These are phyloP conservation scores for Corrigiola litoralis DNA, from an alignment of 179 eudicot genomes.

Conservation along the genomic window DNA sequence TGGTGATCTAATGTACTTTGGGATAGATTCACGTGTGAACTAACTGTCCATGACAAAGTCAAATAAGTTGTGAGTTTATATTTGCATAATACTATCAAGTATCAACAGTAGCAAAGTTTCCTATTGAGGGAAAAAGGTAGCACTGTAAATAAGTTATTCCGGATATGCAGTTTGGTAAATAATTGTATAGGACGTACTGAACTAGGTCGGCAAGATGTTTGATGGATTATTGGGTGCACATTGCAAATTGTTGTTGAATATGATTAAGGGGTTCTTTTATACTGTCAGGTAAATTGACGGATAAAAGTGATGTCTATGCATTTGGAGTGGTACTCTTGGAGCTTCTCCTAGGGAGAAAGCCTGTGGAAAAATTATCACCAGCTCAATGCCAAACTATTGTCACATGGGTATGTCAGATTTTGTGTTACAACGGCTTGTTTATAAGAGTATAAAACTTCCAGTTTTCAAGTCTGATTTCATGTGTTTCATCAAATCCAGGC, in stretches of 20 bases:
- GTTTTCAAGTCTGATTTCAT: neutral
- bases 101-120: too few relatives aligned
- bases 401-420: constrained; percentile 62
- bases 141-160: neutral
- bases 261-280: neutral
- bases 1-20: constrained; percentile 1
- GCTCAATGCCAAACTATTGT: constrained; percentile 78
- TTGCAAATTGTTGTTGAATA: neutral
- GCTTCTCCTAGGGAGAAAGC: constrained; percentile 73
- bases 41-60: neutral
- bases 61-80: neutral
- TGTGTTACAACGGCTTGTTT: neutral
- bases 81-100: too few relatives aligned
- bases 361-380: constrained; percentile 67
- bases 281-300: constrained; percentile 64
- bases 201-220: too few relatives aligned
- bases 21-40: constrained; percentile 4
- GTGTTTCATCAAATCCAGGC: constrained; percentile 44
- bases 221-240: neutral
- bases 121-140: too few relatives aligned
- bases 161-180: neutral
- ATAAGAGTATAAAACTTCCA: neutral
- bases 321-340: constrained; percentile 82
- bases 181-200: neutral
- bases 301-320: constrained; percentile 89